phyloP scores from a whole-genome alignment of 148 eudicot species.

The Silene conica region DNA sequence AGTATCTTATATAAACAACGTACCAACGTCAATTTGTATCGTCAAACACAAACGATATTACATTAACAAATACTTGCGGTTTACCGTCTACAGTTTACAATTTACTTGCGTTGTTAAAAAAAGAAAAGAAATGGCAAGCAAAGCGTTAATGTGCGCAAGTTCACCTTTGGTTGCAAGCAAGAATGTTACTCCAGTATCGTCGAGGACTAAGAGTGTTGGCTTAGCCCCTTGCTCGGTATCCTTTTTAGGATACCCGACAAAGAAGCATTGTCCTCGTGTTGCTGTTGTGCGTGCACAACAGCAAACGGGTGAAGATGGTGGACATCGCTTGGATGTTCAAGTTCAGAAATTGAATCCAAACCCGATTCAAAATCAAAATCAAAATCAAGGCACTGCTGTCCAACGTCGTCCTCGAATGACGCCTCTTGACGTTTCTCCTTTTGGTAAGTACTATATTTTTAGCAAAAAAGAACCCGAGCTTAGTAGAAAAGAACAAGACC shows the following conservation, averaged over 20 bases:
- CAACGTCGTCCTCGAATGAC: conserved; percentile 39
- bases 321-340: conserved; percentile 26
- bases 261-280: conserved; percentile 4
- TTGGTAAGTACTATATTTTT: conserved; percentile 64
- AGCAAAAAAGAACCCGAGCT: no score
- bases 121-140: conserved; percentile 28
- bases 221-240: conserved; percentile 27
- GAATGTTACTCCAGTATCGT: not conserved
- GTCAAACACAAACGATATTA: not conserved
- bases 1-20: conserved; percentile 5
- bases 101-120: no score
- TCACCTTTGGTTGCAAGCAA: conserved; percentile 26
- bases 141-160: conserved; percentile 20
- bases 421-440: conserved; percentile 49
- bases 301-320: conserved; percentile 27
- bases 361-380: not conserved
- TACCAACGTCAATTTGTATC: not conserved
- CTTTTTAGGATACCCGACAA: conserved; percentile 17
- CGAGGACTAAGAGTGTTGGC: conserved; percentile 5
- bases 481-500: no score
- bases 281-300: conserved; percentile 41
- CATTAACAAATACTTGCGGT: not conserved
- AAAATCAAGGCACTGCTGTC: conserved; percentile 32
- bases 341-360: conserved; percentile 1
- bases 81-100: no score